These are phyloP conservation scores for Lotmaria passim DNA, from an alignment of 208 protist genomes.

Conservation along the genomic window DNA sequence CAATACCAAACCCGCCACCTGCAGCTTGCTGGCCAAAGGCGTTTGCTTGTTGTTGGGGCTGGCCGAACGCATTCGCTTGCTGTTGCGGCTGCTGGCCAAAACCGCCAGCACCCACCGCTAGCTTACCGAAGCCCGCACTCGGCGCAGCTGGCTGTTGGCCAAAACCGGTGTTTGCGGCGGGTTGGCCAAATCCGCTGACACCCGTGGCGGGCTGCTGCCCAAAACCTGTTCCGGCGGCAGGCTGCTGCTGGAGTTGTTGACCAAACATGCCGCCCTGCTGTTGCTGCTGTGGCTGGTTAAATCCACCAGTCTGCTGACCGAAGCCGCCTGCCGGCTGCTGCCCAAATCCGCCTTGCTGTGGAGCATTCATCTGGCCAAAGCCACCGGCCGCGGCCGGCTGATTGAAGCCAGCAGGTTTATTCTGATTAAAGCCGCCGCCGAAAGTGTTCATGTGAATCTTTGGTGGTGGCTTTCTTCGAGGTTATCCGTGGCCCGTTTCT, in stretches of 20 bases:
- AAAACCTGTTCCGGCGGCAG: conserved; percentile 40
- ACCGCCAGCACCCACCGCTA: conserved; percentile 30
- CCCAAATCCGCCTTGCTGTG: conserved; percentile 44
- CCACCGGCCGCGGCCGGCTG: conserved; percentile 29
- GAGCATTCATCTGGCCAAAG: conserved; percentile 46
- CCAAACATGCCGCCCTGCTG: conserved; percentile 18
- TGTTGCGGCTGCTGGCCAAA: conserved; percentile 27
- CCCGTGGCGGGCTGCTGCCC: conserved; percentile 28
- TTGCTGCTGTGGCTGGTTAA: conserved; percentile 37
- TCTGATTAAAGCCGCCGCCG: conserved; percentile 55
- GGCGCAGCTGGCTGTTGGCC: conserved; percentile 34
- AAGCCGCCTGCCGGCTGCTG: conserved; percentile 45
- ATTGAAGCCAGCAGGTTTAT: conserved; percentile 31
- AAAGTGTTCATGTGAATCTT: conserved; percentile 22
- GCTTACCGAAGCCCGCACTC: conserved; percentile 14
- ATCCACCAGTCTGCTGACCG: conserved; percentile 42
- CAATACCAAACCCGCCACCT: conserved; percentile 27
- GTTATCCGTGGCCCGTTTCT: background rate
- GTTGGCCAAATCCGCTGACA: conserved; percentile 42
- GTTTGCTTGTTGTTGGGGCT: conserved; percentile 17
- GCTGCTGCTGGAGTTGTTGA: conserved; percentile 13
- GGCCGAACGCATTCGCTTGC: conserved; percentile 31
- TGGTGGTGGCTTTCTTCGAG: too few relatives aligned
- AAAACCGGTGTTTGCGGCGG: conserved; percentile 36
- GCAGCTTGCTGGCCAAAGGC: conserved; percentile 39